Evolutionary conservation across 805 yeast genomes (phyloP), one percentile per base, ranked within the genome.

Genomic region (Blastobotrys chiropterorum): DNA sequence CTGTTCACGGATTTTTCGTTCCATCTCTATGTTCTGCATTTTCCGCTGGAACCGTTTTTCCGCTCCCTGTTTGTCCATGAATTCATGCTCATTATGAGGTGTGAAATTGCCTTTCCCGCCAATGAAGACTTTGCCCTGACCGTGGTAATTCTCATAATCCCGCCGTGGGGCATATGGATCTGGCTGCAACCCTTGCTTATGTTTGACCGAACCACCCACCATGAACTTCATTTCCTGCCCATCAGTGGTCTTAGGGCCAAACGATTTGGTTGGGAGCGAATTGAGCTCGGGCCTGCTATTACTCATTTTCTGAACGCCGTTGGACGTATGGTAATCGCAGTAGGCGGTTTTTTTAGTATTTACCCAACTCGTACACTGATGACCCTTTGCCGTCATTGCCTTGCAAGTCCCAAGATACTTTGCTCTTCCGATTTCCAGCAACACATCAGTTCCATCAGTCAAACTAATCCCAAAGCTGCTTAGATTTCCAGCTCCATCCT

Each of bases 231-330:
- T 40, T 20, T 42, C 46, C 42, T 42, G 49, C 17, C 58, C 57
- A 40, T 15, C 76, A 80, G 43, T 71, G 62, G 46, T 72, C 68
- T 21, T 73, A 72, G 3, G 90, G 82, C 4, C 88, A 77, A 59
- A 81, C 75, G 67, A 79, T 65, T 52, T 81, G 68, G 53, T 76
- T 72, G 54, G 79, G 70, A 14, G 86, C 79, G 65, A 60, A 46
- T 81, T 86, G 50, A 92, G 72, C 65, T 90, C 98, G 72, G 88
- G 78, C 55, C 98, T 72, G 55, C 78, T 75, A n/a, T 82, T 75
- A 17, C 80, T 76, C 0, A 78, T 67, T 44, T 73, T 73, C 44
- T 76, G 74, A 50, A 80, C 71, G 44, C 79, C 73, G 46, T 74
- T 58, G 55, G 87, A 92, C 15, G 77, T 71, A 62, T 90, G 98